Conservation (phyloP, 441 rosid genomes). For the Jatropha multifida region DNA sequence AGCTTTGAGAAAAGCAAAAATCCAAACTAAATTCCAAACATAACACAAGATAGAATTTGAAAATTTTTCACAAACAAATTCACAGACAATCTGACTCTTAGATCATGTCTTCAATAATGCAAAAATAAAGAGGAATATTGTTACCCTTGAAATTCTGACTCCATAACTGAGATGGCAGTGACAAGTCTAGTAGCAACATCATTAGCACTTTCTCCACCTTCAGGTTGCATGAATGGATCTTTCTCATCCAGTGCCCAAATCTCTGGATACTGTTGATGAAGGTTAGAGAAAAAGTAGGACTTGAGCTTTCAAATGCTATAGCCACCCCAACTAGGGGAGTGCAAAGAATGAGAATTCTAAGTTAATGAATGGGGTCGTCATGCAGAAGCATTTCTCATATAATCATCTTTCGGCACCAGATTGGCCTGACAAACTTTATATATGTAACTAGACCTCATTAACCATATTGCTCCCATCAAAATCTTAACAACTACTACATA, state of each 20-base stretch:
- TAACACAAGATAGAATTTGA: not conserved
- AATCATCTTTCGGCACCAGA: not conserved
- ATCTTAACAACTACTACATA: conserved; percentile 19
- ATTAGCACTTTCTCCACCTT: conserved; percentile 87
- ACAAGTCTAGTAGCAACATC: conserved; percentile 80
- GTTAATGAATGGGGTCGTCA: not conserved
- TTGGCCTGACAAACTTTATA: not conserved
- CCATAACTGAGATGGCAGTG: conserved; percentile 48
- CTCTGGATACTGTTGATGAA: conserved; percentile 55
- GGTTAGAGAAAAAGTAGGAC: conserved; percentile 6
- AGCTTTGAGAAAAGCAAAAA: too few species aligned
- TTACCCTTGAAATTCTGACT: conserved; percentile 74
- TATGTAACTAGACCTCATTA: conserved; percentile 1
- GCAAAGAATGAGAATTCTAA: not conserved
- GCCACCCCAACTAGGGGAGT: not conserved
- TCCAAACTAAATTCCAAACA: too few species aligned
- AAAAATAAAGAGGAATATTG: conserved; percentile 1
- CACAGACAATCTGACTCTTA: not conserved
- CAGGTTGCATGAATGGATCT: conserved; percentile 64
- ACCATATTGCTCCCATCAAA: not conserved
- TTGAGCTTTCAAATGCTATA: not conserved
- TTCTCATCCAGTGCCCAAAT: conserved; percentile 90
- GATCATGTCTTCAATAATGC: not conserved
- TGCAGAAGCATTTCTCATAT: not conserved
- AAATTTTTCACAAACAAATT: not conserved